phyloP scores from a whole-genome alignment of 2,329 filamentous ascomycete species.

The Volutella citrinella region DNA sequence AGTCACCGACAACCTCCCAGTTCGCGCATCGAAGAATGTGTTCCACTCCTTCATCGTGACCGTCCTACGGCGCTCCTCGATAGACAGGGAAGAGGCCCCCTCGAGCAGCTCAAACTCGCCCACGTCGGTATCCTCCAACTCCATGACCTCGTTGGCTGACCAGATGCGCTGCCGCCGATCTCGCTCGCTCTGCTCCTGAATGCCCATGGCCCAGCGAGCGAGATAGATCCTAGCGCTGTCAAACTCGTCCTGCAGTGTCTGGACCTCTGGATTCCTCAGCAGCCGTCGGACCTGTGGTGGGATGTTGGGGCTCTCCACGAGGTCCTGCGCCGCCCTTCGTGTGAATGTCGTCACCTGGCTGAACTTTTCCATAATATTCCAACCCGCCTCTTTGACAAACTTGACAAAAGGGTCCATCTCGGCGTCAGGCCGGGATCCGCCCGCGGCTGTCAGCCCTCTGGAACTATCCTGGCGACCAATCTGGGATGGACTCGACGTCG shows the following conservation, averaged over 20 bases:
- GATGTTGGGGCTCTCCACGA: constrained; percentile 86
- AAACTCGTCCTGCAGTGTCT: constrained; percentile 94
- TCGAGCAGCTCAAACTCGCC: constrained; percentile 95
- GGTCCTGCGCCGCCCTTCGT: constrained; percentile 82
- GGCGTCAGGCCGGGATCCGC: constrained; percentile 53
- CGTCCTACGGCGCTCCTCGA: constrained; percentile 73
- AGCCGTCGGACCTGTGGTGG: constrained; percentile 84
- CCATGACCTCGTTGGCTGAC: constrained; percentile 88
- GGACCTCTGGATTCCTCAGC: constrained; percentile 88
- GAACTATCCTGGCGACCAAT: constrained; percentile 30
- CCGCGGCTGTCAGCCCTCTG: constrained; percentile 26
- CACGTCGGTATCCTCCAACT: constrained; percentile 90
- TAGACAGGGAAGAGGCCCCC: constrained; percentile 67
- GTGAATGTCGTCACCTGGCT: constrained; percentile 98
- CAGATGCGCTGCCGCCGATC: constrained; percentile 85
- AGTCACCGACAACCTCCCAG: constrained; percentile 74
- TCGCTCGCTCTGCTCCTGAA: constrained; percentile 91
- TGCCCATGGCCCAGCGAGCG: constrained; percentile 97
- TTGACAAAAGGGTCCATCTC: constrained; percentile 92
- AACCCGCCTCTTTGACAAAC: constrained; percentile 89
- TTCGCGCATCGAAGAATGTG: constrained; percentile 76
- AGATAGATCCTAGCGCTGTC: constrained; percentile 94
- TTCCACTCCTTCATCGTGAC: constrained; percentile 87
- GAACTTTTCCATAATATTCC: constrained; percentile 95
- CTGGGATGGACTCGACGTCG: constrained; percentile 37